Percentiles rank a stretch among this genome's conserved stretches.
Conservation (phyloP, 1,139 yeast species). For the Nakaseomyces sp. region DNA sequence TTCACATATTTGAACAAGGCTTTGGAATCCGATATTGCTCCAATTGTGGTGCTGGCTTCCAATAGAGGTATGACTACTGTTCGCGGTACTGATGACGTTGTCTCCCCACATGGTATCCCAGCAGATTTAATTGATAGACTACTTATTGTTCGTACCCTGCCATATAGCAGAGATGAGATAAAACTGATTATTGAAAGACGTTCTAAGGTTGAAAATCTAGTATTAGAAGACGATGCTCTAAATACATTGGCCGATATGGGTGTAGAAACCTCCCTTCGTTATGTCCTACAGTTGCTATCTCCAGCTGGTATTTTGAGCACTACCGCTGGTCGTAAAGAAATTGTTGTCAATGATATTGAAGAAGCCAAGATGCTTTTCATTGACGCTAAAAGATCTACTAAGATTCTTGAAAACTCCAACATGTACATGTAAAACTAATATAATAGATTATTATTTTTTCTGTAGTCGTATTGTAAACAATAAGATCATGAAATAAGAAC, state of each 20-base stretch:
- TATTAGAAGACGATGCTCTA: constrained; percentile 57
- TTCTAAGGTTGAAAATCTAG: constrained; percentile 63
- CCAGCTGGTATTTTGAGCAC: constrained; percentile 83
- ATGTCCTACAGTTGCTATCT: constrained; percentile 80
- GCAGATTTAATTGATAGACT: constrained; percentile 88
- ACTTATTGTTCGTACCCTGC: constrained; percentile 82
- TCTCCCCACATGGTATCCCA: constrained; percentile 95
- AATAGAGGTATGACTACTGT: constrained; percentile 90
- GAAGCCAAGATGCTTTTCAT: constrained; percentile 80
- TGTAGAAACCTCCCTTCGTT: constrained; percentile 69
- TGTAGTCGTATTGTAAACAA: too few relatives aligned
- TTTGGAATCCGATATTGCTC: constrained; percentile 83
- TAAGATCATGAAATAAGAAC: too few relatives aligned
- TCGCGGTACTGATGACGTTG: constrained; percentile 81
- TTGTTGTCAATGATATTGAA: constrained; percentile 63
- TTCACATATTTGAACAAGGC: constrained; percentile 93
- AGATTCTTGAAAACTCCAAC: constrained; percentile 47
- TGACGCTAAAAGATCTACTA: constrained; percentile 81
- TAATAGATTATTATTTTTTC: too few relatives aligned
- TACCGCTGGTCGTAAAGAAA: constrained; percentile 63
- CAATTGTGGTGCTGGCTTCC: constrained; percentile 89
- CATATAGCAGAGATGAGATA: constrained; percentile 78
- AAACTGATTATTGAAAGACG: constrained; percentile 74
- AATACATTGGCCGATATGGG: constrained; percentile 68
- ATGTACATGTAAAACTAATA: constrained; percentile 22